A percentile compares a stretch with the other conserved stretches of the same genome.
These are phyloP conservation scores for Saccharomycopsis selenospora DNA, from an alignment of 805 yeast species.

Conservation along the genomic window DNA sequence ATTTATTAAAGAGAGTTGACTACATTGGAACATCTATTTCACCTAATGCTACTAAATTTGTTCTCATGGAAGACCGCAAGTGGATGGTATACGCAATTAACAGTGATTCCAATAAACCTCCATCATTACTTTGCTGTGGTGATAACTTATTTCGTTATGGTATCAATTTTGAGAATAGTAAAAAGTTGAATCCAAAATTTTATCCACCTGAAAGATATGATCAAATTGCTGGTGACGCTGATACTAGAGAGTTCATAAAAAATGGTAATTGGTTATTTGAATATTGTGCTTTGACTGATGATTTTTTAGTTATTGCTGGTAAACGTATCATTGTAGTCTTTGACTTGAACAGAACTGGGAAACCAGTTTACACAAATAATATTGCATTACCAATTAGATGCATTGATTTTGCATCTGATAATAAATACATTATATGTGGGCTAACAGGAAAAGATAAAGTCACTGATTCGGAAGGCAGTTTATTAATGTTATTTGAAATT, in stretches of 20 bases:
- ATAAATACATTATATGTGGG: constrained; percentile 63
- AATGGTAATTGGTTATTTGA: constrained; percentile 10
- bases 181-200: not conserved
- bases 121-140: constrained; percentile 60
- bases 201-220: constrained; percentile 21
- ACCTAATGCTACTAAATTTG: constrained; percentile 56
- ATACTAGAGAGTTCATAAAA: constrained; percentile 28
- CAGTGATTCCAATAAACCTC: constrained; percentile 40
- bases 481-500: not conserved
- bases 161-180: constrained; percentile 33
- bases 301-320: constrained; percentile 54
- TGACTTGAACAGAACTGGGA: constrained; percentile 49
- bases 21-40: constrained; percentile 49
- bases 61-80: constrained; percentile 52
- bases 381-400: constrained; percentile 74
- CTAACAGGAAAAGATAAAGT: constrained; percentile 63
- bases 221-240: constrained; percentile 23
- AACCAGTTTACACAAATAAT: constrained; percentile 53
- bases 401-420: constrained; percentile 58
- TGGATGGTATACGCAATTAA: constrained; percentile 67
- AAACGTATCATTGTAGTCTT: constrained; percentile 62
- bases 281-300: not conserved
- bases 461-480: constrained; percentile 1
- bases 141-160: constrained; percentile 64
- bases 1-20: not conserved